phyloP scores from a whole-genome alignment of 345 rosid species.

The Aquilaria sinensis region DNA sequence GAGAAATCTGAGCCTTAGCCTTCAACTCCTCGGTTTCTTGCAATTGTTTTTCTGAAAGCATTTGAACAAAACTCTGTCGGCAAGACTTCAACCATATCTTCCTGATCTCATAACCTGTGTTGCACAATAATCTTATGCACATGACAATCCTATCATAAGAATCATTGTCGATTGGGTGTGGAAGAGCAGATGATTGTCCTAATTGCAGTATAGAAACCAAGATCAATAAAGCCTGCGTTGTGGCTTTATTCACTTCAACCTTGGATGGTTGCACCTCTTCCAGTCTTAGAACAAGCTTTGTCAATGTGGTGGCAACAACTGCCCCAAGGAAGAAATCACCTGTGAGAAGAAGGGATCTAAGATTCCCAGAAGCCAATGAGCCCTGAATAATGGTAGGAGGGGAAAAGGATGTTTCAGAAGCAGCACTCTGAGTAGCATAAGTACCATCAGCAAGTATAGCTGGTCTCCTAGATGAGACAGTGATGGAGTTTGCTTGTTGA shows the following conservation, averaged over 20 bases:
- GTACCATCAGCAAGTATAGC: conserved; percentile 83
- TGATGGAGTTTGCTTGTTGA: conserved; percentile 41
- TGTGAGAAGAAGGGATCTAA: conserved; percentile 83
- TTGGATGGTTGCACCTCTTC: conserved; percentile 88
- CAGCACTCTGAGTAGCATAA: conserved; percentile 87
- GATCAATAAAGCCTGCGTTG: conserved; percentile 65
- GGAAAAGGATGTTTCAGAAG: conserved; percentile 72
- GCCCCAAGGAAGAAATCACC: conserved; percentile 99
- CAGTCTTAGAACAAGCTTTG: conserved; percentile 87
- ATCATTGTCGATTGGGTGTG: conserved; percentile 94
- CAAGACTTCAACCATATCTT: conserved; percentile 89
- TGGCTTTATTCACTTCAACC: conserved; percentile 67
- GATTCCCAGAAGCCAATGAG: conserved; percentile 60
- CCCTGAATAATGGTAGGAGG: conserved; percentile 67
- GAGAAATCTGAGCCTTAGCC: conserved; percentile 88
- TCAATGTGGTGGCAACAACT: conserved; percentile 88
- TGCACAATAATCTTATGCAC: conserved; percentile 79
- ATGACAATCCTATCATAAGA: conserved; percentile 79
- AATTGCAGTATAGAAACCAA: conserved; percentile 91
- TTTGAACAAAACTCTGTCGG: conserved; percentile 87
- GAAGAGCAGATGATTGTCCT: conserved; percentile 78
- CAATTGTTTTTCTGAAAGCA: conserved; percentile 91
- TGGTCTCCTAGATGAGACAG: conserved; percentile 65
- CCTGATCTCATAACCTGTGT: conserved; percentile 72
- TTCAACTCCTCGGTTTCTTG: conserved; percentile 80